Conservation (phyloP, 352 stramenopile species). For the Globisporangium uncinulatum region DNA sequence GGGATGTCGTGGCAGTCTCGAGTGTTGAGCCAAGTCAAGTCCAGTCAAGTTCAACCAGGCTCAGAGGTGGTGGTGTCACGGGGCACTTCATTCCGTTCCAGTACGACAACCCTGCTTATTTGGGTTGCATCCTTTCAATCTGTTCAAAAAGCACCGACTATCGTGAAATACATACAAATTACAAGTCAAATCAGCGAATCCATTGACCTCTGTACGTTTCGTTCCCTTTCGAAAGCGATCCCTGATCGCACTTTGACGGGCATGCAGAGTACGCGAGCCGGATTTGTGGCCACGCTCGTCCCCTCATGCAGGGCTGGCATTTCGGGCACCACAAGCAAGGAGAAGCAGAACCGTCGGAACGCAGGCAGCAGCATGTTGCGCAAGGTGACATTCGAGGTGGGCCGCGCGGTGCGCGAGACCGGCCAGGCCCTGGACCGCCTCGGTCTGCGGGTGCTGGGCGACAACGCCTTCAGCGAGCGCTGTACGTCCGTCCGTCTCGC, state of each 20-base stretch:
- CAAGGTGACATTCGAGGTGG: constrained; percentile 88
- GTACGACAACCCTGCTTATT: too few species aligned
- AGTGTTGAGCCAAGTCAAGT: too few species aligned
- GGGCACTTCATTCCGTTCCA: too few species aligned
- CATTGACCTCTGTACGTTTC: too few species aligned
- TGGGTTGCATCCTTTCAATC: too few species aligned
- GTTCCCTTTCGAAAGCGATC: not conserved
- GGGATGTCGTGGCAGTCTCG: not conserved
- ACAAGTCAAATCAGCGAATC: too few species aligned
- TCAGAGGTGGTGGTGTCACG: too few species aligned
- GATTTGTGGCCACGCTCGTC: not conserved
- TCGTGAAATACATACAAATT: too few species aligned
- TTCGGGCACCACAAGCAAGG: constrained; percentile 1
- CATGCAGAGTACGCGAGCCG: not conserved
- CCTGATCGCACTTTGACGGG: not conserved
- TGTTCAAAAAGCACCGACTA: too few species aligned
- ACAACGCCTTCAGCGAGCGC: constrained; percentile 88
- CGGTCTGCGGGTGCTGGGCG: constrained; percentile 83
- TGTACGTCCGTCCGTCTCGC: constrained; percentile 38
- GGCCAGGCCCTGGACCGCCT: constrained; percentile 94
- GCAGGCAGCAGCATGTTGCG: constrained; percentile 52
- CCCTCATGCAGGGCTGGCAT: constrained; percentile 1
- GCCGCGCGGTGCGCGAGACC: constrained; percentile 93
- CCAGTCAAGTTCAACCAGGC: too few species aligned
- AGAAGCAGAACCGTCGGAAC: constrained; percentile 2